Conservation (phyloP, 805 yeast species). For the Kuraishia molischiana region DNA sequence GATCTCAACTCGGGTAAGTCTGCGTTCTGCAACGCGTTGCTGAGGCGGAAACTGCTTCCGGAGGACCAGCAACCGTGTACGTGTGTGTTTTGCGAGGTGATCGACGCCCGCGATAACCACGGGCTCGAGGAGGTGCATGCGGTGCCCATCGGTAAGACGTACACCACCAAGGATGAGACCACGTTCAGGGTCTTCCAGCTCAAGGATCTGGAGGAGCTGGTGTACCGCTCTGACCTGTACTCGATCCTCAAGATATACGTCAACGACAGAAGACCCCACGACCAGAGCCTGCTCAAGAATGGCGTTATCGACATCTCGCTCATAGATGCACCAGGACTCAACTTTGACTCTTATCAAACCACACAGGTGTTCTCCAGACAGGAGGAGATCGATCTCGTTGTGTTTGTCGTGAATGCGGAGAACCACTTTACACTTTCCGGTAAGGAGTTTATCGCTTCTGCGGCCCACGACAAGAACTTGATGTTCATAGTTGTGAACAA, state of each 20-base stretch:
- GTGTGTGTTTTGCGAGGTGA: slow-evolving; percentile 88
- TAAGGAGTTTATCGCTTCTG: slow-evolving; percentile 82
- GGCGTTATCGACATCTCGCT: slow-evolving; percentile 88
- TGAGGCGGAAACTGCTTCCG: slow-evolving; percentile 72
- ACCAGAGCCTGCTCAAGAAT: slow-evolving; percentile 67
- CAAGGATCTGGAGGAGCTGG: slow-evolving; percentile 54
- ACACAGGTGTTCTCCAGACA: slow-evolving; percentile 92
- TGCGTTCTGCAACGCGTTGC: slow-evolving; percentile 84
- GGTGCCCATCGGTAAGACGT: slow-evolving; percentile 45
- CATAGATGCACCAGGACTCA: slow-evolving; percentile 96
- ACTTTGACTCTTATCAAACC: slow-evolving; percentile 87
- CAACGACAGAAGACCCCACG: slow-evolving; percentile 59
- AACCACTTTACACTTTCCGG: slow-evolving; percentile 94
- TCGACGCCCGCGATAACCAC: slow-evolving; percentile 70
- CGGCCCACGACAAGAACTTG: slow-evolving; percentile 84
- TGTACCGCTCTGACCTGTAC: slow-evolving; percentile 63
- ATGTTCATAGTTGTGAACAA: slow-evolving; percentile 91
- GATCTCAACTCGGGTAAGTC: slow-evolving; percentile 96
- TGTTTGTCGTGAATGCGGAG: slow-evolving; percentile 93
- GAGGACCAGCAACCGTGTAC: slow-evolving; percentile 99
- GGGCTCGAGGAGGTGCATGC: slow-evolving; percentile 92
- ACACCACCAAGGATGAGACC: slow-evolving; percentile 46
- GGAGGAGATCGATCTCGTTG: slow-evolving; percentile 93
- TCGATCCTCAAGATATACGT: slow-evolving; percentile 73
- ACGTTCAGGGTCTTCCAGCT: slow-evolving; percentile 53